Evolutionary conservation across 257 asterid genomes (phyloP).

Genomic region (Henckelia pumila): DNA sequence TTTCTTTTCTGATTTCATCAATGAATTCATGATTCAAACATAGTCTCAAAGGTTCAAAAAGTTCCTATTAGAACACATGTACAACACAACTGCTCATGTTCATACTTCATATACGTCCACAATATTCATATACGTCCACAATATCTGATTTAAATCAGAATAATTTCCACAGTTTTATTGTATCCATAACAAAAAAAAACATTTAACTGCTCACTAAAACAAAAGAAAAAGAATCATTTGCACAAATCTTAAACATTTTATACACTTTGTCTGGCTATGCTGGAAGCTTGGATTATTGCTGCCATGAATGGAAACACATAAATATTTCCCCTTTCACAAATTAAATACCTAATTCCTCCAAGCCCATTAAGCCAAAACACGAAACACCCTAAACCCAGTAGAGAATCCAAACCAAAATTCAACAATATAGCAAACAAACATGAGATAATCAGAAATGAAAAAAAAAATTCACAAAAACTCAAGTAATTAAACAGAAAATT

Average conservation of each 20-base stretch:
- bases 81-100: background rate
- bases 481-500: background rate
- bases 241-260: background rate
- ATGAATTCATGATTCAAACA: background rate
- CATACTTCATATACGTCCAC: background rate
- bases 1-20: background rate
- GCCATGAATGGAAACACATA: background rate
- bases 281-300: background rate
- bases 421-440: background rate
- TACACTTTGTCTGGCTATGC: background rate
- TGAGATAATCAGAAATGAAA: background rate
- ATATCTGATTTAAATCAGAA: background rate
- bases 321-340: background rate
- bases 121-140: background rate
- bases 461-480: background rate
- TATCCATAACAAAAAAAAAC: background rate
- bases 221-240: background rate
- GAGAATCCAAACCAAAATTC: constrained; percentile 7
- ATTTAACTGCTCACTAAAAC: background rate
- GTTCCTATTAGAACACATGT: background rate
- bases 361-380: constrained; percentile 21
- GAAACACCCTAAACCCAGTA: background rate
- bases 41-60: background rate
- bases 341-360: constrained; percentile 17
- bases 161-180: background rate